Evolutionary conservation across 2,329 filamentous ascomycete genomes (phyloP).

Genomic region (Epicoccum nigrum): DNA sequence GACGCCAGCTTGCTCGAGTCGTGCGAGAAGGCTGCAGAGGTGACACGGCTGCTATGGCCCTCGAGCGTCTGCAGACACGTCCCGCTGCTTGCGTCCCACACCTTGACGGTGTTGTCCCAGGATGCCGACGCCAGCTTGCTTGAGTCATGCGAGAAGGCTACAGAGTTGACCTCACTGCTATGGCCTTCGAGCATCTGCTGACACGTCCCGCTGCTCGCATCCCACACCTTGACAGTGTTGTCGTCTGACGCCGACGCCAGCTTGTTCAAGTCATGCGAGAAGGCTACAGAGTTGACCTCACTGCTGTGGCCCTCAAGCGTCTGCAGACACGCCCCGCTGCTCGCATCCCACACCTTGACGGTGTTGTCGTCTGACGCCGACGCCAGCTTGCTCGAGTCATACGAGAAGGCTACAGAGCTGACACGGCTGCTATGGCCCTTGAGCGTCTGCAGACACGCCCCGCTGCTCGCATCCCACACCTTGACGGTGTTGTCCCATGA

Average conservation of each 20-base stretch:
- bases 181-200: conserved; percentile 13
- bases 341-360: not conserved
- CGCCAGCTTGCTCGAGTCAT: conserved; percentile 23
- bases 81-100: too few species aligned
- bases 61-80: not conserved
- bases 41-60: not conserved
- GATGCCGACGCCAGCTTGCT: conserved; percentile 11
- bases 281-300: conserved; percentile 18
- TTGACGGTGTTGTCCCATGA: conserved; percentile 2
- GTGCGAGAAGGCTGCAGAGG: conserved; percentile 25
- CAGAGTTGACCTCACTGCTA: conserved; percentile 13
- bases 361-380: conserved; percentile 22
- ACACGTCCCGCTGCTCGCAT: too few species aligned
- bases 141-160: conserved; percentile 34
- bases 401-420: conserved; percentile 30
- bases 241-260: conserved; percentile 29
- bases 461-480: conserved; percentile 16
- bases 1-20: conserved; percentile 25
- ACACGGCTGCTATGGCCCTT: conserved; percentile 21
- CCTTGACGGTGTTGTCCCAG: not conserved
- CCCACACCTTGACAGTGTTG: not conserved
- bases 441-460: not conserved
- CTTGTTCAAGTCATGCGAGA: conserved; percentile 27
- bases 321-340: not conserved
- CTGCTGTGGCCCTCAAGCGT: not conserved